phyloP scores from a whole-genome alignment of 441 rosid genomes.

The Bruguiera hainesii region DNA sequence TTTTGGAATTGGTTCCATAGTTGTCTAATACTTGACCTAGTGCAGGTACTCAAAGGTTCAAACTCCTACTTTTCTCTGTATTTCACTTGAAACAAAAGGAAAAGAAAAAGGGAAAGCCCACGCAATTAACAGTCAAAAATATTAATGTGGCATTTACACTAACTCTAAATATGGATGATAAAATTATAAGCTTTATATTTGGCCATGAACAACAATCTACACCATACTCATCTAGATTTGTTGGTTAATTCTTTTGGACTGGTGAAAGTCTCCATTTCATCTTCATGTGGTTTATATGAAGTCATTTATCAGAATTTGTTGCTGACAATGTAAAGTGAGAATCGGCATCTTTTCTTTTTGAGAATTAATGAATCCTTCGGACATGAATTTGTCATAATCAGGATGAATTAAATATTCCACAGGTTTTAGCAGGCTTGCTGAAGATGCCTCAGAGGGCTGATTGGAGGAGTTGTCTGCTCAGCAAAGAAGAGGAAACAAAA shows the following conservation, averaged over 20 bases:
- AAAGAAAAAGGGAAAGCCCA: too few species aligned
- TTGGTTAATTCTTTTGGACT: too few species aligned
- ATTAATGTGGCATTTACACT: too few species aligned
- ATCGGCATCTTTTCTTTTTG: background rate
- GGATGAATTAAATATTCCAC: slow-evolving; percentile 22
- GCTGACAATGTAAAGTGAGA: background rate
- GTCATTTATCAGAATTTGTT: background rate
- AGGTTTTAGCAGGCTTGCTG: slow-evolving; percentile 87
- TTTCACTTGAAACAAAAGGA: too few species aligned
- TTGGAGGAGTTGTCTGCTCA: slow-evolving; percentile 70
- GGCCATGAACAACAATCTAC: too few species aligned
- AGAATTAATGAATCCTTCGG: background rate
- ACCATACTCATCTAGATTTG: too few species aligned
- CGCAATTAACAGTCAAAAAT: too few species aligned
- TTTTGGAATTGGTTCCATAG: background rate
- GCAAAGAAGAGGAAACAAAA: slow-evolving; percentile 68
- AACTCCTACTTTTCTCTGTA: too few species aligned
- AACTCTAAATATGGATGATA: too few species aligned
- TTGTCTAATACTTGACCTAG: too few species aligned
- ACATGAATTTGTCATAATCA: slow-evolving; percentile 1
- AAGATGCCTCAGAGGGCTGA: slow-evolving; percentile 81
- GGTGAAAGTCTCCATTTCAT: background rate
- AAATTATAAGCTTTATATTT: too few species aligned
- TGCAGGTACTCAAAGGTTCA: too few species aligned
- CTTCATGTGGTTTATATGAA: background rate